These are phyloP conservation scores for Phytophthora agathidicida DNA, from an alignment of 352 stramenopile genomes.

Conservation along the genomic window DNA sequence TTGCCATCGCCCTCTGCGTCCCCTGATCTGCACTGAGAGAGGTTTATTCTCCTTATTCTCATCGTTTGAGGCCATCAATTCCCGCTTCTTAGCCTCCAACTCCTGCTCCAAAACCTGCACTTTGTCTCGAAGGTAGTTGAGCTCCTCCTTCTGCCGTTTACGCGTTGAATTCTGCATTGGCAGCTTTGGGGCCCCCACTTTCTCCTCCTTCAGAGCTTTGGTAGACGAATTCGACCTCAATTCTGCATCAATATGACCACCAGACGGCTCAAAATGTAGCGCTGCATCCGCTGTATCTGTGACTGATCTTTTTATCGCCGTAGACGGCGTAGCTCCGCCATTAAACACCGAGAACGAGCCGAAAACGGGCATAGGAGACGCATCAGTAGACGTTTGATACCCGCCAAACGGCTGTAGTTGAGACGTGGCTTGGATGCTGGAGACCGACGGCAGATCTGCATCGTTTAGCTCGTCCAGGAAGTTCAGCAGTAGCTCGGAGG, in stretches of 20 bases:
- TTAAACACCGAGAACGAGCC: constrained; percentile 2
- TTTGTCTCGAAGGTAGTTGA: constrained; percentile 53
- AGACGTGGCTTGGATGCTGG: background rate
- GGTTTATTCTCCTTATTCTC: constrained; percentile 15
- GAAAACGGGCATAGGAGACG: constrained; percentile 5
- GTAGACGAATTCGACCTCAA: background rate
- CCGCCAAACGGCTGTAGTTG: background rate
- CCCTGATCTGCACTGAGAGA: background rate
- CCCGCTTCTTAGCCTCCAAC: constrained; percentile 22
- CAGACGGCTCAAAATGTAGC: background rate
- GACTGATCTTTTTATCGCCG: background rate
- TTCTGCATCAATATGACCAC: background rate
- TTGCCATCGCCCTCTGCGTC: constrained; percentile 30
- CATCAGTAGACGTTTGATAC: background rate
- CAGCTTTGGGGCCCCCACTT: constrained; percentile 2
- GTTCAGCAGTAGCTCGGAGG: constrained; percentile 19
- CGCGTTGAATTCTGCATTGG: constrained; percentile 62
- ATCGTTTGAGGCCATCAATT: constrained; percentile 9
- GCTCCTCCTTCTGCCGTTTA: constrained; percentile 58
- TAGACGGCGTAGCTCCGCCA: background rate
- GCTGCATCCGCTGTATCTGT: background rate
- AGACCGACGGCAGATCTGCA: constrained; percentile 18
- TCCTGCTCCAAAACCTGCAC: constrained; percentile 49
- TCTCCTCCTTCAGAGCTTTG: background rate
- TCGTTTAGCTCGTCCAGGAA: constrained; percentile 44